These are phyloP conservation scores for Crithidia brevicula DNA, from an alignment of 208 protist genomes.

Conservation along the genomic window DNA sequence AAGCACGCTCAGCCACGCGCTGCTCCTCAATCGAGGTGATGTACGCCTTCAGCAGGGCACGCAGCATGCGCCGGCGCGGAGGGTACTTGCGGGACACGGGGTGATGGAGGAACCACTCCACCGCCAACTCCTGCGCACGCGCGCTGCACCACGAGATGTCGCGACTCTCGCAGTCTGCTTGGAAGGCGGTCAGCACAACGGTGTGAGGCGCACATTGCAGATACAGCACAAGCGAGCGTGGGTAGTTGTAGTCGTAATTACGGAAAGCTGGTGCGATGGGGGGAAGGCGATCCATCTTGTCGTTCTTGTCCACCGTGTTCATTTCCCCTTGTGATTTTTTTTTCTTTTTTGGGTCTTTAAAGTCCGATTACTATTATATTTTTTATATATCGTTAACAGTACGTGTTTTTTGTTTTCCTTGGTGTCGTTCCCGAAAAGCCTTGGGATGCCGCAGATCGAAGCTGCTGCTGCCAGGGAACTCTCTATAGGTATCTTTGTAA, in stretches of 20 bases:
- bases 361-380: no score
- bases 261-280: constrained; percentile 13
- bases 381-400: no score
- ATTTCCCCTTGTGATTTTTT: neutral
- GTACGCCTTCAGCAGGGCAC: constrained; percentile 66
- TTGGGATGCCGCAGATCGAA: no score
- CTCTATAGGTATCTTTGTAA: no score
- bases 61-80: constrained; percentile 54
- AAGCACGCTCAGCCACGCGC: constrained; percentile 6
- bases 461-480: no score
- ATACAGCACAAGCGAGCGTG: constrained; percentile 62
- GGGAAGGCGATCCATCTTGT: constrained; percentile 11
- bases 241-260: constrained; percentile 28
- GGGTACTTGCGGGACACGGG: constrained; percentile 59
- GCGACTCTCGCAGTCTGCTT: constrained; percentile 52
- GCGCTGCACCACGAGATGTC: constrained; percentile 60
- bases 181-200: constrained; percentile 65
- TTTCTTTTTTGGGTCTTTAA: neutral
- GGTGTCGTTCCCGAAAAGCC: no score
- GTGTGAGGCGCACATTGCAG: constrained; percentile 69
- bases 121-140: constrained; percentile 54
- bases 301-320: neutral
- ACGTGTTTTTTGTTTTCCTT: no score
- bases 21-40: constrained; percentile 65
- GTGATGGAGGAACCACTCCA: constrained; percentile 60